A percentile compares a stretch with the other conserved stretches of the same genome.
phyloP scores from a whole-genome alignment of 73 alveolate genomes.

The Halteria grandinella region DNA sequence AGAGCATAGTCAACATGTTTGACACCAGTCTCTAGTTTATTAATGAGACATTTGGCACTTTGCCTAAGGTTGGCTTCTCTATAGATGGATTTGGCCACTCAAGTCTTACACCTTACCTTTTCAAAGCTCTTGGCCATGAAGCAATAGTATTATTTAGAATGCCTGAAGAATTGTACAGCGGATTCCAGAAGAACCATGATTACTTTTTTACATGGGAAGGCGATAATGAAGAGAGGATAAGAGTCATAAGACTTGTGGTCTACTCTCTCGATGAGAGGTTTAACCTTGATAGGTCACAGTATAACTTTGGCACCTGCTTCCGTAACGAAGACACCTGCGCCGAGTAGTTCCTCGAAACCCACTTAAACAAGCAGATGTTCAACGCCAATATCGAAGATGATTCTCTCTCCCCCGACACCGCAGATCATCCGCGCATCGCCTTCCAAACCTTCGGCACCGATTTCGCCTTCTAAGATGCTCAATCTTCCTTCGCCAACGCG shows the following conservation, averaged over 20 bases:
- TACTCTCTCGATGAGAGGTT: constrained; percentile 9
- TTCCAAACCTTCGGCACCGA: constrained; percentile 32
- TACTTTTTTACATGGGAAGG: constrained; percentile 50
- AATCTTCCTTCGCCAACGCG: constrained; percentile 5
- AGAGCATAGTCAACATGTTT: constrained; percentile 1
- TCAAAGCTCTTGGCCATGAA: constrained; percentile 24
- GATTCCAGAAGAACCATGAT: neutral
- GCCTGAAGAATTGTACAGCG: neutral
- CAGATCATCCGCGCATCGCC: neutral
- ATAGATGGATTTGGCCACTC: constrained; percentile 49
- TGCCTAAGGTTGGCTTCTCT: constrained; percentile 36
- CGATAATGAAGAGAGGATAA: constrained; percentile 2
- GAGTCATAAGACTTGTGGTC: neutral
- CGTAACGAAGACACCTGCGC: constrained; percentile 31
- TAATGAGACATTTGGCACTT: constrained; percentile 14
- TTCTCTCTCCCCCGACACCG: too few species aligned
- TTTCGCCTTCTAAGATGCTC: constrained; percentile 36
- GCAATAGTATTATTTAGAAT: constrained; percentile 38
- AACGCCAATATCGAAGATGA: too few species aligned
- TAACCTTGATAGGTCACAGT: constrained; percentile 1
- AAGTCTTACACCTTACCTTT: constrained; percentile 35
- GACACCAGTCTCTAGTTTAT: constrained; percentile 29
- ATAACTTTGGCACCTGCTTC: constrained; percentile 22
- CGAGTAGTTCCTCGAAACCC: constrained; percentile 4
- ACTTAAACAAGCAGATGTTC: neutral